These are phyloP conservation scores for Hyphodiscus sp. DNA, from an alignment of 2,329 filamentous ascomycete genomes.

Conservation along the genomic window DNA sequence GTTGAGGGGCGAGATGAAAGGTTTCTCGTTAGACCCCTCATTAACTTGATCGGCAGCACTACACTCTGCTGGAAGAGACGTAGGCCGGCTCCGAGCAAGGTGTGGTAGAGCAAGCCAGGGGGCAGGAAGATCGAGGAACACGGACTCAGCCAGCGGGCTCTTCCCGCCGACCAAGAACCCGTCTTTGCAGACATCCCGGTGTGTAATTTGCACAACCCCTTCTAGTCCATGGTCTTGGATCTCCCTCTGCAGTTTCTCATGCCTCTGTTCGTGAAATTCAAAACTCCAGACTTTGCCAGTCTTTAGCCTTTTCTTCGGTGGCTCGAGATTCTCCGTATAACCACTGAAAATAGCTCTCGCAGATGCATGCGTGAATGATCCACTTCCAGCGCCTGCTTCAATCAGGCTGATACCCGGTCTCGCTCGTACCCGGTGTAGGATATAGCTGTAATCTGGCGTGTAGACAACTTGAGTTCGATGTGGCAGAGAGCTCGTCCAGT, in stretches of 20 bases:
- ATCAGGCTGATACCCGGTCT: constrained; percentile 68
- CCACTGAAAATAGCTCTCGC: constrained; percentile 71
- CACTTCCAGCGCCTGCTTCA: constrained; percentile 75
- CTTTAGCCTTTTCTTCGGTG: constrained; percentile 29
- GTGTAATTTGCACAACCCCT: constrained; percentile 62
- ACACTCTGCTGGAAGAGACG: constrained; percentile 4
- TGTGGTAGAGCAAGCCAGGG: constrained; percentile 76
- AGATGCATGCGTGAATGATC: constrained; percentile 77
- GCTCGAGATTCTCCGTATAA: constrained; percentile 41
- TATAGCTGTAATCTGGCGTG: constrained; percentile 80
- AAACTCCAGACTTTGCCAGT: constrained; percentile 74
- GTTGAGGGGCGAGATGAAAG: constrained; percentile 59
- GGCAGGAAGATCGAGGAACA: constrained; percentile 76
- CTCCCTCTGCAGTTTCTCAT: constrained; percentile 62
- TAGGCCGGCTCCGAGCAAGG: constrained; percentile 50
- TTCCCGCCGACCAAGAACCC: constrained; percentile 57
- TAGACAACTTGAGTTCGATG: constrained; percentile 84
- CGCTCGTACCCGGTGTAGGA: constrained; percentile 69
- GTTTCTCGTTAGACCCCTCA: constrained; percentile 7
- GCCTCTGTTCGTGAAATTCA: constrained; percentile 72
- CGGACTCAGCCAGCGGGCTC: constrained; percentile 58
- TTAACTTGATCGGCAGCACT: constrained; percentile 1
- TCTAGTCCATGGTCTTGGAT: constrained; percentile 61
- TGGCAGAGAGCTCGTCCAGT: constrained; percentile 74
- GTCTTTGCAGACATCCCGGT: constrained; percentile 71